Evolutionary conservation across 805 yeast genomes (phyloP).

Genomic region (Metschnikowia santaceciliae): DNA sequence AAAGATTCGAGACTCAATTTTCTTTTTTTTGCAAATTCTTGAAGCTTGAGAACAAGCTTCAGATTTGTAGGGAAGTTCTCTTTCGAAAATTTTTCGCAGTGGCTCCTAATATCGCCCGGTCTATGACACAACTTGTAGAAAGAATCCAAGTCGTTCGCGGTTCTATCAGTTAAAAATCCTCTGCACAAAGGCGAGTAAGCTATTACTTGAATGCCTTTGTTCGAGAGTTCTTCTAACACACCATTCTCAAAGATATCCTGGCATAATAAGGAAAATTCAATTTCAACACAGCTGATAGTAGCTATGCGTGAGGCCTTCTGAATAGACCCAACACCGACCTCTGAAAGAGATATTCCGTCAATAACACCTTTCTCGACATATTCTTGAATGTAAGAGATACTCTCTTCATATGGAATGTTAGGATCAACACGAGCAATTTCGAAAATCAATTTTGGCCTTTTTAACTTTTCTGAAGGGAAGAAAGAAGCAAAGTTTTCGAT

Average conservation of each 20-base stretch:
- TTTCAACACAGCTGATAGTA: conserved; percentile 67
- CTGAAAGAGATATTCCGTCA: conserved; percentile 72
- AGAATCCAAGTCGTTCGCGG: conserved; percentile 34
- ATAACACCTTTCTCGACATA: conserved; percentile 60
- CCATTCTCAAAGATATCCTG: conserved; percentile 62
- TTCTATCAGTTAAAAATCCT: conserved; percentile 68
- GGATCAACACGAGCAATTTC: conserved; percentile 72
- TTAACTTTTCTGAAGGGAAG: conserved; percentile 25
- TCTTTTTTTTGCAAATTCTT: conserved; percentile 45
- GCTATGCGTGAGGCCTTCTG: conserved; percentile 51
- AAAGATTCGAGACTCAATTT: conserved; percentile 56
- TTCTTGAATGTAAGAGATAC: conserved; percentile 53
- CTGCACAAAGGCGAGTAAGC: conserved; percentile 84
- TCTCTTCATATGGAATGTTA: conserved; percentile 52
- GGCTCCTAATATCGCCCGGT: conserved; percentile 52
- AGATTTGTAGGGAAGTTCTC: conserved; percentile 56
- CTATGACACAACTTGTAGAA: conserved; percentile 36
- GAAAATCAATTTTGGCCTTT: conserved; percentile 43
- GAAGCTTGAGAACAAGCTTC: conserved; percentile 44
- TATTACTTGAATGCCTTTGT: conserved; percentile 59
- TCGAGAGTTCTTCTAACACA: conserved; percentile 53
- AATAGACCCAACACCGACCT: conserved; percentile 61
- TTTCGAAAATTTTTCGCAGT: conserved; percentile 53
- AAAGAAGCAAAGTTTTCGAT: conserved; percentile 39
- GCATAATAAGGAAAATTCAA: conserved; percentile 73